These are phyloP conservation scores for Colletotrichum higginsianum DNA, from an alignment of 2,329 filamentous ascomycete species.

Conservation along the genomic window DNA sequence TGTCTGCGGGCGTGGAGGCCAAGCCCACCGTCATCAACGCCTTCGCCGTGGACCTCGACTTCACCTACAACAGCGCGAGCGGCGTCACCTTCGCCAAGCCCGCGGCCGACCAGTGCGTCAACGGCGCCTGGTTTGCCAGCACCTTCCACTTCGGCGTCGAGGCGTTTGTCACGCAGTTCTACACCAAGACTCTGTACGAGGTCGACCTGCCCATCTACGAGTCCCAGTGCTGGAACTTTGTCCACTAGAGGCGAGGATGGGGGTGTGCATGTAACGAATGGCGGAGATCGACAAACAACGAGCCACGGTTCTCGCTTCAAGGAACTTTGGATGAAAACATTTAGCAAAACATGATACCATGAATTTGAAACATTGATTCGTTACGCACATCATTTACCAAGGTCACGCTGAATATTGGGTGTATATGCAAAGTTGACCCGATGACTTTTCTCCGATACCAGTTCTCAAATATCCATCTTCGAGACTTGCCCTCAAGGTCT, in stretches of 20 bases:
- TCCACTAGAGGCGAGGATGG: neutral
- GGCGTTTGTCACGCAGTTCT: conserved; percentile 38
- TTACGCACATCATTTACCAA: too few relatives aligned
- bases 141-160: conserved; percentile 38
- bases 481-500: too few relatives aligned
- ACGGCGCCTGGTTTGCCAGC: conserved; percentile 44
- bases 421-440: too few relatives aligned
- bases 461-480: too few relatives aligned
- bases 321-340: too few relatives aligned
- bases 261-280: too few relatives aligned
- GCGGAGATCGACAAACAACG: too few relatives aligned
- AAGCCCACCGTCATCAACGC: conserved; percentile 55
- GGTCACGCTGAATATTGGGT: too few relatives aligned
- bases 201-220: conserved; percentile 37
- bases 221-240: conserved; percentile 43
- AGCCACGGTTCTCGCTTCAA: too few relatives aligned
- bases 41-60: conserved; percentile 53
- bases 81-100: conserved; percentile 34
- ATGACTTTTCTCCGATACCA: too few relatives aligned
- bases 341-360: too few relatives aligned
- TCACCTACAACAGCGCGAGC: conserved; percentile 29
- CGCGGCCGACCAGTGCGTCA: conserved; percentile 26
- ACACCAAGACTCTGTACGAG: conserved; percentile 38
- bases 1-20: conserved; percentile 55
- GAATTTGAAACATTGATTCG: too few relatives aligned